These are phyloP conservation scores for Vicia villosa DNA, from an alignment of 306 rosid genomes.

Conservation along the genomic window DNA sequence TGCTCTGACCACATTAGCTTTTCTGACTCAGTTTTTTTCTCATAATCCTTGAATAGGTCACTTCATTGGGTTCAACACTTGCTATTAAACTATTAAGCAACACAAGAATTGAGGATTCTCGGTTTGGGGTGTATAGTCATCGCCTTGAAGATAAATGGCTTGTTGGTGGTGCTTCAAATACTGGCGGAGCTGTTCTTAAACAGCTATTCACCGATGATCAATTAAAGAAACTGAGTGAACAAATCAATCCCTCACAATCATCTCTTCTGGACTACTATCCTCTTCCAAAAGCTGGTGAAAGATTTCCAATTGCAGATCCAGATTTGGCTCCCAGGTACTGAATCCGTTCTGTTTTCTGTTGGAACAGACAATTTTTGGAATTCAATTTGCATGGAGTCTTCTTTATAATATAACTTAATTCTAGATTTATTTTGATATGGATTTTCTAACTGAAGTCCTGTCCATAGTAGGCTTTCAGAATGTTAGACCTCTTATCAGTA, in stretches of 20 bases:
- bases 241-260: constrained; percentile 65
- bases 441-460: constrained; percentile 8
- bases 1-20: constrained; percentile 17
- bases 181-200: constrained; percentile 89
- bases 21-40: neutral
- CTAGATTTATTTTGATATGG: neutral
- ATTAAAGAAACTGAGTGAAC: constrained; percentile 67
- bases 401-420: neutral
- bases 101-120: constrained; percentile 82
- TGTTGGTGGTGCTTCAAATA: constrained; percentile 97
- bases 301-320: constrained; percentile 88
- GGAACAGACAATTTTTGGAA: constrained; percentile 4
- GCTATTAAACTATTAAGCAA: constrained; percentile 86
- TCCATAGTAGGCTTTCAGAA: neutral
- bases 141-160: constrained; percentile 98
- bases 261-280: constrained; percentile 85
- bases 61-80: constrained; percentile 95
- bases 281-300: constrained; percentile 74
- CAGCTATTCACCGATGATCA: constrained; percentile 74
- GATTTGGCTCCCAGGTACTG: constrained; percentile 73
- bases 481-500: too few species aligned
- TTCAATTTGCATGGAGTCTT: neutral
- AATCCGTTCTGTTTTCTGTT: constrained; percentile 7
- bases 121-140: constrained; percentile 95
- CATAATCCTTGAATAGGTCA: constrained; percentile 54